These are phyloP conservation scores for Kwoniella dejecticola DNA, from an alignment of 768 basidiomycete species.

Conservation along the genomic window DNA sequence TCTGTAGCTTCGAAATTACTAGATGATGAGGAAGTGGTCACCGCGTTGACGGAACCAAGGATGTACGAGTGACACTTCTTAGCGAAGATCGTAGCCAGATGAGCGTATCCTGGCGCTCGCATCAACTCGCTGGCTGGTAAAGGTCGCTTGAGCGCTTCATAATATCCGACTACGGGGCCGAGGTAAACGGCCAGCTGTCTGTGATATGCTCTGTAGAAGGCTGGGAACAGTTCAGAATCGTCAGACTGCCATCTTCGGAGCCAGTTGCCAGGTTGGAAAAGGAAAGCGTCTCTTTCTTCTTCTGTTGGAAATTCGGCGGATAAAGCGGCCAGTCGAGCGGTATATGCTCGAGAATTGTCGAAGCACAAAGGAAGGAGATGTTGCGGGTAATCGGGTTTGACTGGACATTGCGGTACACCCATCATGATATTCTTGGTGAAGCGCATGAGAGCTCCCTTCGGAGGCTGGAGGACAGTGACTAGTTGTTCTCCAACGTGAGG, in stretches of 20 bases:
- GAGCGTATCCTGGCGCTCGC: constrained; percentile 57
- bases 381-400: constrained; percentile 44
- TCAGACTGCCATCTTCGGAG: constrained; percentile 59
- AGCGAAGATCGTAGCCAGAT: constrained; percentile 57
- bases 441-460: constrained; percentile 54
- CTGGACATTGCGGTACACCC: constrained; percentile 24
- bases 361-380: constrained; percentile 54
- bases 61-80: constrained; percentile 59
- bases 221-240: constrained; percentile 59
- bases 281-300: constrained; percentile 50
- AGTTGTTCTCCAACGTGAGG: constrained; percentile 58
- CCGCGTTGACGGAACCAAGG: constrained; percentile 58
- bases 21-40: constrained; percentile 56
- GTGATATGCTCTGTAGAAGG: constrained; percentile 59
- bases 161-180: constrained; percentile 42
- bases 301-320: constrained; percentile 38
- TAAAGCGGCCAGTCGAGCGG: constrained; percentile 34
- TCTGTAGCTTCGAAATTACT: constrained; percentile 57
- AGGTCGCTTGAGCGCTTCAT: constrained; percentile 36
- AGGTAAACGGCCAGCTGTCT: constrained; percentile 56
- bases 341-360: constrained; percentile 49
- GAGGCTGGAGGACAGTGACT: constrained; percentile 56
- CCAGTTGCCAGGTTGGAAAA: constrained; percentile 57
- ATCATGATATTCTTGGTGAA: constrained; percentile 43
- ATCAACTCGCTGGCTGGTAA: constrained; percentile 49